Conservation (phyloP, 805 yeast genomes). For the Hanseniaspora lachancei region DNA sequence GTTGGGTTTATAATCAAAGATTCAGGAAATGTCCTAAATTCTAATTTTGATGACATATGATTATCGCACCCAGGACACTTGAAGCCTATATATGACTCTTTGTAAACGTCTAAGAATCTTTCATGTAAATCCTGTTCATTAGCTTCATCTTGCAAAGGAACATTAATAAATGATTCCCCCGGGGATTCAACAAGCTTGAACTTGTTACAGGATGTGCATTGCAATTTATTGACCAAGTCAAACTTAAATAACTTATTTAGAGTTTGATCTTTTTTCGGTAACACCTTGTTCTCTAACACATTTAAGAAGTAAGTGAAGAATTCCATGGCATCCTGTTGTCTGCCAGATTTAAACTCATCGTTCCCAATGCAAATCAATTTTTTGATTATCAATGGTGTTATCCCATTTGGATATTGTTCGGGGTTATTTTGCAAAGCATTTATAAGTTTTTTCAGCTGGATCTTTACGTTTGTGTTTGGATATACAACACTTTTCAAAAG, state of each 20-base stretch:
- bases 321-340: constrained; percentile 93
- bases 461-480: constrained; percentile 53
- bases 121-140: constrained; percentile 32
- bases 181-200: constrained; percentile 46
- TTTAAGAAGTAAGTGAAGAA: constrained; percentile 59
- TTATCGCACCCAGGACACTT: constrained; percentile 43
- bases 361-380: constrained; percentile 63
- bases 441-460: constrained; percentile 65
- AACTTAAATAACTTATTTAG: constrained; percentile 54
- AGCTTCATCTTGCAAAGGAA: constrained; percentile 42
- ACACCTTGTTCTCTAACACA: constrained; percentile 40
- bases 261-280: constrained; percentile 21
- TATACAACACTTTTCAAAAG: constrained; percentile 32
- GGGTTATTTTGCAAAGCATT: constrained; percentile 51
- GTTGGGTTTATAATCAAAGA: constrained; percentile 59
- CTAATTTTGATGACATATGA: constrained; percentile 18
- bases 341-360: constrained; percentile 68
- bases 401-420: constrained; percentile 54
- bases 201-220: constrained; percentile 39
- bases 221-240: constrained; percentile 48
- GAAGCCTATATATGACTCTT: constrained; percentile 46
- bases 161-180: constrained; percentile 39
- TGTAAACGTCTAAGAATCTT: constrained; percentile 38
- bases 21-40: constrained; percentile 45
- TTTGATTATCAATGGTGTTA: constrained; percentile 67